Percentiles rank a stretch among this genome's conserved stretches.
Conservation (phyloP, 2,329 filamentous ascomycete species). For the Exophiala aquamarina region DNA sequence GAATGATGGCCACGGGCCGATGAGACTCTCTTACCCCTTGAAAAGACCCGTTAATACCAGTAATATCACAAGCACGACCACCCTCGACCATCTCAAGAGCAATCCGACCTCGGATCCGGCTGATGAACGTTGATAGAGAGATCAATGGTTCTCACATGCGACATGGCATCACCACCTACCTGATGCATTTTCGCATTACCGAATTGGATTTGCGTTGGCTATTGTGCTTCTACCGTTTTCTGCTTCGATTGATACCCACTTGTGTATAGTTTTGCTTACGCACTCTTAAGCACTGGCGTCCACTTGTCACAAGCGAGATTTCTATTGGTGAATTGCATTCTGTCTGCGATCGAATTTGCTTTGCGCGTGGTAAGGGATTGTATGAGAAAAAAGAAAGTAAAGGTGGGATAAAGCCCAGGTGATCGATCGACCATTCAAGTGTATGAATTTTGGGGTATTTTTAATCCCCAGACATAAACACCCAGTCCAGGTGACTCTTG, state of each 20-base stretch:
- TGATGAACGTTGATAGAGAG: background rate
- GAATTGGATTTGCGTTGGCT: conserved; percentile 4
- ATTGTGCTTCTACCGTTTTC: conserved; percentile 12
- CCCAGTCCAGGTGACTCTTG: too few species aligned
- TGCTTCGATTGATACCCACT: conserved; percentile 23
- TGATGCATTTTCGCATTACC: background rate
- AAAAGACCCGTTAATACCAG: conserved; percentile 23
- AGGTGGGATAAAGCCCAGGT: too few species aligned
- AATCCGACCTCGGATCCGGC: background rate
- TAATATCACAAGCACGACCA: conserved; percentile 21
- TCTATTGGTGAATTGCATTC: too few species aligned
- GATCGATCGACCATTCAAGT: too few species aligned
- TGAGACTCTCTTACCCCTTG: conserved; percentile 10
- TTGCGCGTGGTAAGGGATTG: too few species aligned
- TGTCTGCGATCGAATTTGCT: too few species aligned
- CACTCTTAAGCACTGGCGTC: too few species aligned
- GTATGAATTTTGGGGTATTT: too few species aligned
- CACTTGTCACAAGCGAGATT: too few species aligned
- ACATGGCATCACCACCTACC: background rate
- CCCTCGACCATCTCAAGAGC: background rate
- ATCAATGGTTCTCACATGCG: background rate
- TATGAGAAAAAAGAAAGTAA: too few species aligned
- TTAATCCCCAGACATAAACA: too few species aligned
- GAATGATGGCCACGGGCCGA: conserved; percentile 14
- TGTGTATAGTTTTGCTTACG: conserved; percentile 14